phyloP scores from a whole-genome alignment of 208 protist species.

The Paratrypanosoma confusum region DNA sequence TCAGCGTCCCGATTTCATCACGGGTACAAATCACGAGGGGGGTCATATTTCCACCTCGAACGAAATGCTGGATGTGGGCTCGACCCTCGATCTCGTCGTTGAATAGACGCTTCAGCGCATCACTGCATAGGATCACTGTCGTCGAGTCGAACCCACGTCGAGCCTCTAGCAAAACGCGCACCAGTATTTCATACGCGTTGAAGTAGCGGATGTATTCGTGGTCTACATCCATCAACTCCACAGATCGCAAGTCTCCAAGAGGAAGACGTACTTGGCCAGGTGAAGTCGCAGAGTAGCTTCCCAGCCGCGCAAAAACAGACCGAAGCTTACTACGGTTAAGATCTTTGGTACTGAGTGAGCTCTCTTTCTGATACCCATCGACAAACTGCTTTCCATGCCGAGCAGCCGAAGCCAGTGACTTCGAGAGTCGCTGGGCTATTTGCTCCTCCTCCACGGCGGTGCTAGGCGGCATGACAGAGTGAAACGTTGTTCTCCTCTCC shows the following conservation, averaged over 20 bases:
- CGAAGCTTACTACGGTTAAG: conserved; percentile 64
- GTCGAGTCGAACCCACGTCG: conserved; percentile 37
- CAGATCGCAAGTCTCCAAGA: conserved; percentile 45
- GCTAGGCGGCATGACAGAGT: conserved; percentile 39
- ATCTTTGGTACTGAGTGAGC: conserved; percentile 36
- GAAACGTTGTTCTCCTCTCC: conserved; percentile 12
- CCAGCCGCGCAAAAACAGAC: conserved; percentile 38
- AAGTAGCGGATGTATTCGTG: conserved; percentile 77
- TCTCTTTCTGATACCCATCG: conserved; percentile 77
- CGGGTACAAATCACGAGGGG: conserved; percentile 29
- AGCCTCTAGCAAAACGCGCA: conserved; percentile 40
- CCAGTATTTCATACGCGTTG: conserved; percentile 47
- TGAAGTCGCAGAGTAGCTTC: conserved; percentile 4
- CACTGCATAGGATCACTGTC: conserved; percentile 24
- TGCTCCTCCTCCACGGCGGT: conserved; percentile 48
- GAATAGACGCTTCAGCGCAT: conserved; percentile 34
- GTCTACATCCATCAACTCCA: conserved; percentile 34
- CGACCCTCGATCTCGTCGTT: conserved; percentile 35
- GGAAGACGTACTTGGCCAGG: conserved; percentile 41
- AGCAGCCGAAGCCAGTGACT: conserved; percentile 19
- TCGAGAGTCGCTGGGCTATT: conserved; percentile 32
- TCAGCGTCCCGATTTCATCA: conserved; percentile 44
- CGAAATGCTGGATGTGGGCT: conserved; percentile 48
- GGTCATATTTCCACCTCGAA: conserved; percentile 39
- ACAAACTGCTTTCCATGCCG: conserved; percentile 50